These are phyloP conservation scores for Fraxinus latifolia DNA, from an alignment of 305 asterid genomes.

Conservation along the genomic window DNA sequence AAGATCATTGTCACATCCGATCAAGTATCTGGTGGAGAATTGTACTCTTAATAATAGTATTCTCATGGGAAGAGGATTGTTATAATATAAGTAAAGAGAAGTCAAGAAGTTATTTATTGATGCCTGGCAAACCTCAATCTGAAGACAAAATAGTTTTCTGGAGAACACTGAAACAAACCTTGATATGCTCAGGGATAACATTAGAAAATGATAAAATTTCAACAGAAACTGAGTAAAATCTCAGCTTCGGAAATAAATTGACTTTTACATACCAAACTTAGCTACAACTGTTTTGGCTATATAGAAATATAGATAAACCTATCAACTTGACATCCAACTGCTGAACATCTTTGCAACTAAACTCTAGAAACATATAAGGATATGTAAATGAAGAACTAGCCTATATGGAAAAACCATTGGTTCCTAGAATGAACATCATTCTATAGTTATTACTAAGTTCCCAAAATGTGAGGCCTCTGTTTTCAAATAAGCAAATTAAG, in stretches of 20 bases:
- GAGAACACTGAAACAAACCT: not conserved
- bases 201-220: not conserved
- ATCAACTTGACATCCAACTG: not conserved
- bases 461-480: not conserved
- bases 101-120: not conserved
- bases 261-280: not conserved
- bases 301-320: not conserved
- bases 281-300: not conserved
- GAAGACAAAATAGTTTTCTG: not conserved
- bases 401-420: not conserved
- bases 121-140: not conserved
- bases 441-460: not conserved
- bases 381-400: not conserved
- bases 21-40: slow-evolving; percentile 62
- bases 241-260: not conserved
- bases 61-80: not conserved
- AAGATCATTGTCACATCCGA: slow-evolving; percentile 85
- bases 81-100: not conserved
- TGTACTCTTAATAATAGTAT: not conserved
- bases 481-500: not conserved
- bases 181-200: not conserved
- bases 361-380: not conserved
- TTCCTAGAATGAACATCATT: not conserved
- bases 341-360: not conserved
- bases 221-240: not conserved